Percentiles rank a stretch among this genome's conserved stretches.
Conservation (phyloP, 2,329 filamentous ascomycete species). For the Monosporascus sp. region DNA sequence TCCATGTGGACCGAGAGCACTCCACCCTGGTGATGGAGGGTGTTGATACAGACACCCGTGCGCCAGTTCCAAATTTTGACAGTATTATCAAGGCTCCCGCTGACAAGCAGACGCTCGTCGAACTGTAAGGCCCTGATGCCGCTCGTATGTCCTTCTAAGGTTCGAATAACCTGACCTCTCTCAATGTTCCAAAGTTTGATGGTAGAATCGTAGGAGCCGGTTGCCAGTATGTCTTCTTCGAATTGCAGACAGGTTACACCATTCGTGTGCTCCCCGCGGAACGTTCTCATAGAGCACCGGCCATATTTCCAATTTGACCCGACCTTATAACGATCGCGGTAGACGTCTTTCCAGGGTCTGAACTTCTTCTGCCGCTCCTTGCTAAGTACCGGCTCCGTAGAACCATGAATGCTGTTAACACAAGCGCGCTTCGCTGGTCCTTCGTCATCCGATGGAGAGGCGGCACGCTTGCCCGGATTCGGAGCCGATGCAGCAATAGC, state of each 20-base stretch:
- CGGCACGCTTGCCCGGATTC: slow-evolving; percentile 29
- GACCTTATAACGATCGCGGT: slow-evolving; percentile 90
- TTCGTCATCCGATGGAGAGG: slow-evolving; percentile 19
- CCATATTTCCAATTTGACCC: slow-evolving; percentile 98
- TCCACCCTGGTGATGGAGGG: slow-evolving; percentile 71
- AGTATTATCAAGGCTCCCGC: slow-evolving; percentile 79
- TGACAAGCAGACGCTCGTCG: slow-evolving; percentile 85
- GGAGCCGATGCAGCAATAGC: slow-evolving; percentile 5
- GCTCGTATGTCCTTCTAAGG: slow-evolving; percentile 72
- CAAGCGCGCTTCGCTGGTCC: slow-evolving; percentile 30
- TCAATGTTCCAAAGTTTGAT: slow-evolving; percentile 97
- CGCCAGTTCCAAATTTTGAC: slow-evolving; percentile 97
- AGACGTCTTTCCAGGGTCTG: slow-evolving; percentile 93
- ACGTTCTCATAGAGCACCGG: slow-evolving; percentile 74
- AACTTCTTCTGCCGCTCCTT: slow-evolving; percentile 42
- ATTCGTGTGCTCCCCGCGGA: slow-evolving; percentile 77
- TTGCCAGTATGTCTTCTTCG: slow-evolving; percentile 85
- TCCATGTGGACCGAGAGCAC: slow-evolving; percentile 88
- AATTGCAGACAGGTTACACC: slow-evolving; percentile 67
- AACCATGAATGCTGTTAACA: slow-evolving; percentile 16
- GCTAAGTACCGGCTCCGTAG: slow-evolving; percentile 4
- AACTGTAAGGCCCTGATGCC: slow-evolving; percentile 90
- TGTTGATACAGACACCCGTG: slow-evolving; percentile 80
- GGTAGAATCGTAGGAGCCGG: slow-evolving; percentile 89
- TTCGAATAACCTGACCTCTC: slow-evolving; percentile 80